Percentiles rank a stretch among this genome's conserved stretches.
Evolutionary conservation across 78 protist genomes (phyloP).

Genomic region (Bodo saltans): DNA sequence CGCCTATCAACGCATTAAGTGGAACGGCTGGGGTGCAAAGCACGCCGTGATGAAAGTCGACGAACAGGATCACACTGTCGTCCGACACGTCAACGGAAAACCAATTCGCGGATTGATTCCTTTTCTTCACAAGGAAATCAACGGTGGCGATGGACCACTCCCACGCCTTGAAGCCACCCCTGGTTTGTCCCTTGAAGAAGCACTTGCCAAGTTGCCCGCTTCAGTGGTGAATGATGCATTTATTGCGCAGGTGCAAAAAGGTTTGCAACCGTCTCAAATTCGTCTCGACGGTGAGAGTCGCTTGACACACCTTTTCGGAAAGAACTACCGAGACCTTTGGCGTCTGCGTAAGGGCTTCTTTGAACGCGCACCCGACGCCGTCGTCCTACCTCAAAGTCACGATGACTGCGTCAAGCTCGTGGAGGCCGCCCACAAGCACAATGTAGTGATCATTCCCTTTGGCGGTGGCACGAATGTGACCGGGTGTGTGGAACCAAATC

Average conservation of each 20-base stretch:
- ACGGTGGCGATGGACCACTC: neutral
- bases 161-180: neutral
- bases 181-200: neutral
- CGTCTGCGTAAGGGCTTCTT: constrained; percentile 33
- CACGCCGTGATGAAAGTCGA: neutral
- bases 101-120: neutral
- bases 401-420: constrained; percentile 68
- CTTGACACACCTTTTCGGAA: constrained; percentile 27
- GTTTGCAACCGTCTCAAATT: neutral
- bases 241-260: neutral
- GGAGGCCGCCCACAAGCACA: constrained; percentile 44
- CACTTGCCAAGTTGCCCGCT: neutral
- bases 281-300: constrained; percentile 23
- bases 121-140: neutral
- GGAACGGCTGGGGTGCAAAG: constrained; percentile 31
- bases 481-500: constrained; percentile 35
- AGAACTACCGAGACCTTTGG: constrained; percentile 37
- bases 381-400: constrained; percentile 64
- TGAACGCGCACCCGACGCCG: constrained; percentile 52
- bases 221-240: constrained; percentile 6
- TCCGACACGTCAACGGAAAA: constrained; percentile 22
- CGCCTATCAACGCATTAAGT: constrained; percentile 5
- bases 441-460: constrained; percentile 72
- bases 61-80: neutral
- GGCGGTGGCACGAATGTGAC: constrained; percentile 76